These are phyloP conservation scores for Spiromastix sp. DNA, from an alignment of 2,329 filamentous ascomycete genomes.

Conservation along the genomic window DNA sequence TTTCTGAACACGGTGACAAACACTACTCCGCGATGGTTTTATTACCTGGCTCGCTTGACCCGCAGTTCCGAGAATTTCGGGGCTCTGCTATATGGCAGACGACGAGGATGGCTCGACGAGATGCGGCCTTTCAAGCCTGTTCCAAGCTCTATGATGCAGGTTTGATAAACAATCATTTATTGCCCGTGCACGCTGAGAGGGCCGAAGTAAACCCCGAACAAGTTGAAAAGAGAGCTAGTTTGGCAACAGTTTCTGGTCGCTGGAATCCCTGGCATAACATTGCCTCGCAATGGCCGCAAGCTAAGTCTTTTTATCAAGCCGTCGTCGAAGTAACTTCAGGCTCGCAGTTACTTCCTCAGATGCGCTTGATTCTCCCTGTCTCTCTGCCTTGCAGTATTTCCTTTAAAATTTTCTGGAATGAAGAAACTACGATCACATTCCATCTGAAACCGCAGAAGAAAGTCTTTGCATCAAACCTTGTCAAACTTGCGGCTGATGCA, in stretches of 20 bases:
- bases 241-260: slow-evolving; percentile 21
- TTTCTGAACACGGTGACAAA: slow-evolving; percentile 29
- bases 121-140: slow-evolving; percentile 77
- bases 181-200: slow-evolving; percentile 45
- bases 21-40: slow-evolving; percentile 48
- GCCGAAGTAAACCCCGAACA: slow-evolving; percentile 27
- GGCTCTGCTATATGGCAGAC: slow-evolving; percentile 54
- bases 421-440: slow-evolving; percentile 13
- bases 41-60: slow-evolving; percentile 61
- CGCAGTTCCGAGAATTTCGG: slow-evolving; percentile 44
- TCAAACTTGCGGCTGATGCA: slow-evolving; percentile 9
- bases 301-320: slow-evolving; percentile 12
- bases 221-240: slow-evolving; percentile 18
- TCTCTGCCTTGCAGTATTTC: slow-evolving; percentile 14
- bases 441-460: slow-evolving; percentile 9
- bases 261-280: slow-evolving; percentile 30
- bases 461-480: slow-evolving; percentile 2
- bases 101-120: slow-evolving; percentile 63
- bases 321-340: slow-evolving; percentile 12
- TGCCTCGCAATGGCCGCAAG: slow-evolving; percentile 19
- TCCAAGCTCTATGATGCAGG: slow-evolving; percentile 56
- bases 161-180: slow-evolving; percentile 65
- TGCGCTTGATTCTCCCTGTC: slow-evolving; percentile 17
- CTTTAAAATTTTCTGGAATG: slow-evolving; percentile 23
- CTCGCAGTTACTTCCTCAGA: slow-evolving; percentile 4